Percentiles rank a stretch among this genome's conserved stretches.
These are phyloP conservation scores for Coemansia sp. DNA, from an alignment of 192 early-diverging fungal species.

Conservation along the genomic window DNA sequence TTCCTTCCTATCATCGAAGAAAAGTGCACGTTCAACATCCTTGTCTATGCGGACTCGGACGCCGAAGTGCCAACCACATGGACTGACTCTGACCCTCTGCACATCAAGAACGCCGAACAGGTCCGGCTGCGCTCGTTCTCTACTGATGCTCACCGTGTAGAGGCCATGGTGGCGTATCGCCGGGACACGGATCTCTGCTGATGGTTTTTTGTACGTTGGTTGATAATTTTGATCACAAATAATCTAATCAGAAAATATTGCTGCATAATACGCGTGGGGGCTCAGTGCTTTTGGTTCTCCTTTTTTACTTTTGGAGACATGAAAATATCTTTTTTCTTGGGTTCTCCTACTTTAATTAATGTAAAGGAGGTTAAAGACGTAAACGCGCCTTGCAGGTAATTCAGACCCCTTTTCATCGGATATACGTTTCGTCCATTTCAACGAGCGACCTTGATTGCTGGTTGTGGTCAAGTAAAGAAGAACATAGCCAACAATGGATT, in stretches of 20 bases:
- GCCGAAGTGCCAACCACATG: conserved; percentile 84
- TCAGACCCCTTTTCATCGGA: background rate
- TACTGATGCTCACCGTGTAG: conserved; percentile 81
- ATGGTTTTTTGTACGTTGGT: no score
- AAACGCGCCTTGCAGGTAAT: conserved; percentile 2
- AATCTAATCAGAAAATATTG: no score
- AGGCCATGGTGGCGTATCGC: conserved; percentile 84
- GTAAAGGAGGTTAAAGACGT: background rate
- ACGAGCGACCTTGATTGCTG: background rate
- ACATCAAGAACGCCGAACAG: conserved; percentile 85
- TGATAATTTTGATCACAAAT: no score
- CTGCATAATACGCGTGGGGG: no score
- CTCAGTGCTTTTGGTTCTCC: no score
- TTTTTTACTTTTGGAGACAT: background rate
- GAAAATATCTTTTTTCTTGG: background rate
- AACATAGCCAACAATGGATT: conserved; percentile 8
- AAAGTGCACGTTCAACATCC: conserved; percentile 88
- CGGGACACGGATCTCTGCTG: conserved; percentile 59
- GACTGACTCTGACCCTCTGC: conserved; percentile 76
- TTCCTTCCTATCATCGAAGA: conserved; percentile 89
- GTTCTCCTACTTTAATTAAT: conserved; percentile 3
- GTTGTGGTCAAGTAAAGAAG: background rate
- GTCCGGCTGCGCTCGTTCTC: conserved; percentile 81
- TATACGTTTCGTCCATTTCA: background rate
- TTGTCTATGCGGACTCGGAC: conserved; percentile 85